phyloP scores from a whole-genome alignment of 2,329 filamentous ascomycete genomes.

The Xylaria arbuscula region DNA sequence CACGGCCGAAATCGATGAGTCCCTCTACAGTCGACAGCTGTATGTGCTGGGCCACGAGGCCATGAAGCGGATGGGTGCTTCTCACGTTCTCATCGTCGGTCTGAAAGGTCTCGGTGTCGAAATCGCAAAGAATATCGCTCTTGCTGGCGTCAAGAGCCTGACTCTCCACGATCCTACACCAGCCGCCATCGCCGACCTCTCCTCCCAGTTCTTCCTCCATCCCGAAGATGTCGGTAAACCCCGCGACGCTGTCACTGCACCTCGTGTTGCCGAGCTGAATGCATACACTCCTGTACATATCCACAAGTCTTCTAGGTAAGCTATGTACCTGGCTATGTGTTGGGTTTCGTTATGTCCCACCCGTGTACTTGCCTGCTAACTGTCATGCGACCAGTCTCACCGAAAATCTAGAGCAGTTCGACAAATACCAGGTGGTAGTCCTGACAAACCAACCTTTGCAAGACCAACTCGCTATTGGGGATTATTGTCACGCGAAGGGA shows the following conservation, averaged over 20 bases:
- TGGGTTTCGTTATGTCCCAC: constrained; percentile 6
- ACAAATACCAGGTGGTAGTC: constrained; percentile 92
- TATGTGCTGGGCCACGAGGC: constrained; percentile 80
- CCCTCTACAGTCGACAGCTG: constrained; percentile 78
- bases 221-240: constrained; percentile 91
- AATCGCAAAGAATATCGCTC: constrained; percentile 97
- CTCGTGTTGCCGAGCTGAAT: constrained; percentile 92
- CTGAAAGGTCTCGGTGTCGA: constrained; percentile 95
- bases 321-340: constrained; percentile 9
- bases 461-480: constrained; percentile 84
- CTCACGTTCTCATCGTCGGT: constrained; percentile 91
- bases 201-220: constrained; percentile 96
- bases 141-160: constrained; percentile 97
- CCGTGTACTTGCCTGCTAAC: constrained; percentile 21
- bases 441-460: constrained; percentile 85
- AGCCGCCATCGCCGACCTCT: constrained; percentile 86
- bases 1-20: constrained; percentile 74
- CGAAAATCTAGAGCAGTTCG: constrained; percentile 81
- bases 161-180: constrained; percentile 91
- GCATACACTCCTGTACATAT: constrained; percentile 92
- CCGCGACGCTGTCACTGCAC: constrained; percentile 85
- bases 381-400: constrained; percentile 67
- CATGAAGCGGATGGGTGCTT: constrained; percentile 99
- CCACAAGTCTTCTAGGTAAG: constrained; percentile 69
- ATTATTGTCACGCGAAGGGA: constrained; percentile 93